These are phyloP conservation scores for Alternaria brassicicola DNA, from an alignment of 2,329 filamentous ascomycete species.

Conservation along the genomic window DNA sequence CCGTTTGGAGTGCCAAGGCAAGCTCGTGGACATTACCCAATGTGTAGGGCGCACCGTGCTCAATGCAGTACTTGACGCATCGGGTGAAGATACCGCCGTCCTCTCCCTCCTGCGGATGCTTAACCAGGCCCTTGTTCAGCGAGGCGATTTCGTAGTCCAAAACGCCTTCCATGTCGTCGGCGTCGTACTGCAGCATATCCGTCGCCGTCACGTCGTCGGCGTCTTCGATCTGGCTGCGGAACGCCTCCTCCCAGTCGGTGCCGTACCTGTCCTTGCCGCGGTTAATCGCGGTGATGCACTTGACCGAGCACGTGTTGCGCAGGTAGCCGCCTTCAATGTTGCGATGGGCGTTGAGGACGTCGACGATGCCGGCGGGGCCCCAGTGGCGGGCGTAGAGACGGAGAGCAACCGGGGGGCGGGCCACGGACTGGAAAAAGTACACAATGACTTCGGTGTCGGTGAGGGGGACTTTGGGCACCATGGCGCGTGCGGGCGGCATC, in stretches of 20 bases:
- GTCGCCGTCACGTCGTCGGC: constrained; percentile 28
- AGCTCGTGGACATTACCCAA: constrained; percentile 21
- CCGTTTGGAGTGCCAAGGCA: constrained; percentile 14
- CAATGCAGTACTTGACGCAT: constrained; percentile 33
- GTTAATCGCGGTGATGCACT: constrained; percentile 35
- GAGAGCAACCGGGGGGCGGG: constrained; percentile 29
- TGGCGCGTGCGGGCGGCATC: constrained; percentile 17
- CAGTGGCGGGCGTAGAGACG: constrained; percentile 34
- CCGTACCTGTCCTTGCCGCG: constrained; percentile 23
- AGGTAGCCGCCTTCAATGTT: constrained; percentile 32
- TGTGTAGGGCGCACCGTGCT: constrained; percentile 18
- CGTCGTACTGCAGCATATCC: constrained; percentile 20
- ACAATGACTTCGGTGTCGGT: constrained; percentile 41
- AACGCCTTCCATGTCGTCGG: neutral
- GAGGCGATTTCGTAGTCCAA: constrained; percentile 28
- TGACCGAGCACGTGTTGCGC: constrained; percentile 39
- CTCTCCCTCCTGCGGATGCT: constrained; percentile 18
- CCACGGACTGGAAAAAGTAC: constrained; percentile 40
- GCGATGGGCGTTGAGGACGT: constrained; percentile 34
- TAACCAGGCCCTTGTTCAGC: constrained; percentile 23
- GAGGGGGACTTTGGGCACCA: constrained; percentile 31
- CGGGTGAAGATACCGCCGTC: constrained; percentile 36
- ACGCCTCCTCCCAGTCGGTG: constrained; percentile 16
- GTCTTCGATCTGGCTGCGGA: constrained; percentile 7
- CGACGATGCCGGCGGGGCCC: constrained; percentile 31